Evolutionary conservation across 768 basidiomycete genomes (phyloP).

Genomic region (Clathrus columnatus): DNA sequence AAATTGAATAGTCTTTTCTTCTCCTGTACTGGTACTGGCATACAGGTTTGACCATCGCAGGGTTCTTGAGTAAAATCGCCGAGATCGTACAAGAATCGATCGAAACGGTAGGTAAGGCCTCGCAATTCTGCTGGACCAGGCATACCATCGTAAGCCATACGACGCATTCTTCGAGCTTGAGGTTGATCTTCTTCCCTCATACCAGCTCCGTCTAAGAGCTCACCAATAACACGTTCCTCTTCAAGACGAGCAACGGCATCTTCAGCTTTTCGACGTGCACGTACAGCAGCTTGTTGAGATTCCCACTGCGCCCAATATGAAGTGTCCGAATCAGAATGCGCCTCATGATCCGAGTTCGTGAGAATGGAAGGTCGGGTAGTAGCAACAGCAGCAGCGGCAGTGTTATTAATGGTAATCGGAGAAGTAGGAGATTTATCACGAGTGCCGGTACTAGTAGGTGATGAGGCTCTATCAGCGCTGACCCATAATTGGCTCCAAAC

Average conservation of each 20-base stretch:
- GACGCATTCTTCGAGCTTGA: constrained; percentile 7
- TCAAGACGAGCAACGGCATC: background rate
- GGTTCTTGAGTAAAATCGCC: background rate
- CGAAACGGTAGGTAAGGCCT: constrained; percentile 1
- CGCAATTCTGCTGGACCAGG: background rate
- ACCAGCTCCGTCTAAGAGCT: constrained; percentile 6
- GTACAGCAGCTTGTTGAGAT: background rate
- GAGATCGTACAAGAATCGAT: constrained; percentile 7
- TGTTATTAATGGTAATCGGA: background rate
- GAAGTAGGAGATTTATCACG: background rate
- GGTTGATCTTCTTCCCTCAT: constrained; percentile 10
- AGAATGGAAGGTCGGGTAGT: background rate
- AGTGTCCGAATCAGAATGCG: background rate
- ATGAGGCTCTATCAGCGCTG: background rate
- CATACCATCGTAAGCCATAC: constrained; percentile 11
- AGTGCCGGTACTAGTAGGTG: background rate
- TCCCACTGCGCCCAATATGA: constrained; percentile 1
- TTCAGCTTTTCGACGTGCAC: constrained; percentile 2
- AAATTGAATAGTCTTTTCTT: constrained; percentile 9
- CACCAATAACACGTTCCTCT: constrained; percentile 7
- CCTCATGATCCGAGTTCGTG: background rate
- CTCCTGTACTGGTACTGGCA: background rate
- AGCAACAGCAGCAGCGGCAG: background rate
- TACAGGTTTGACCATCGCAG: constrained; percentile 1
- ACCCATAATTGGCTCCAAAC: constrained; percentile 3